Evolutionary conservation across 2,329 filamentous ascomycete species (phyloP).

Genomic region (Talaromyces verruculosus): DNA sequence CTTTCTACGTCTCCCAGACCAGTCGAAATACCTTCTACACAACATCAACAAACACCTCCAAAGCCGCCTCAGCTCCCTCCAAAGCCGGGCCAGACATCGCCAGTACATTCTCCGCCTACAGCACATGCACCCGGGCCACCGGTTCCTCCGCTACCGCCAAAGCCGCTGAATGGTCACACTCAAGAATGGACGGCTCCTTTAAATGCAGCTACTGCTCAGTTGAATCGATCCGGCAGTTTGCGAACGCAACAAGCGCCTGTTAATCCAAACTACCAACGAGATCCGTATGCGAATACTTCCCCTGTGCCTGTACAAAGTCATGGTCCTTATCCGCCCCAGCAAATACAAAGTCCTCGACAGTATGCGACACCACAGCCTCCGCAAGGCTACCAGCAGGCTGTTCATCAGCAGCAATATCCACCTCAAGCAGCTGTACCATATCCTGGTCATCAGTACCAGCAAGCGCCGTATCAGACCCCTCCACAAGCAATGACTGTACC

Average conservation of each 20-base stretch:
- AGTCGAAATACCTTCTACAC: constrained; percentile 35
- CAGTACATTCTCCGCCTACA: constrained; percentile 10
- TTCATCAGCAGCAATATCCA: constrained; percentile 27
- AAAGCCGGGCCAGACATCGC: constrained; percentile 33
- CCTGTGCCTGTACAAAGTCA: background rate
- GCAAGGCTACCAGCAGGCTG: constrained; percentile 12
- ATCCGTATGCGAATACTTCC: background rate
- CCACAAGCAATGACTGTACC: constrained; percentile 17
- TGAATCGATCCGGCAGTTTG: constrained; percentile 31
- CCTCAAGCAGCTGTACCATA: background rate
- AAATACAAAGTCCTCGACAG: constrained; percentile 9
- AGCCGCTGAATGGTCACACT: constrained; percentile 29
- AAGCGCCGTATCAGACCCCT: constrained; percentile 4
- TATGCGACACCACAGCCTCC: constrained; percentile 9
- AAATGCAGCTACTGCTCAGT: constrained; percentile 29
- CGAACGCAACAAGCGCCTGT: constrained; percentile 9
- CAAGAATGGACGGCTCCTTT: constrained; percentile 1
- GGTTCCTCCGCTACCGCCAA: constrained; percentile 42
- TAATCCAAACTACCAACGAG: background rate
- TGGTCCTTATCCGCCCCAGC: constrained; percentile 16
- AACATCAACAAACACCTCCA: constrained; percentile 21
- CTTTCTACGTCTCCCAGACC: constrained; percentile 43
- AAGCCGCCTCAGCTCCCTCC: constrained; percentile 40
- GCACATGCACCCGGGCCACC: constrained; percentile 35
- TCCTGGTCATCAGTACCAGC: constrained; percentile 14